Evolutionary conservation across 139 green algal genomes (phyloP), one percentile per base, ranked within the genome.

Genomic region (Coccomyxa sp.): DNA sequence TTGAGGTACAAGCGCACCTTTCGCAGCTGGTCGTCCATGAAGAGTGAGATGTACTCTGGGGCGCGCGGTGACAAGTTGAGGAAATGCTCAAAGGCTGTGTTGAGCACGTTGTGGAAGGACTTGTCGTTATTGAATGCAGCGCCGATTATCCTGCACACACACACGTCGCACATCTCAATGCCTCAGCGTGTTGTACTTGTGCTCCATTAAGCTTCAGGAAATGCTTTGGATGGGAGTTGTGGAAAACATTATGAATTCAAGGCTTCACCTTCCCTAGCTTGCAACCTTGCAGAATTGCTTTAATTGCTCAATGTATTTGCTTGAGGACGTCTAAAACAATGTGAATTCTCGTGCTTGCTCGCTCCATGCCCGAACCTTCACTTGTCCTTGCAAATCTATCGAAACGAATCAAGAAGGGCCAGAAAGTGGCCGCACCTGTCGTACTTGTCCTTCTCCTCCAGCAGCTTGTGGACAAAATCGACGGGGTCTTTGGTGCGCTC

Each of bases 21-120:
- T 38, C 93, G 90, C 83, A 98, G 92, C 85, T 95, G 95, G 86
- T 98, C 95, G 85, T 99, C 97, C 83, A 99, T 96, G 93, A 96
- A 99, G 14, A 98, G 90, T 10, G 92, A 97, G 79, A 99, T 94
- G 91, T 93, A 99, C 90, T 99, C 97, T 0, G 97, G 94, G 13
- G 92, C 93, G 60, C 96, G 90, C 51, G 86, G 80, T 87, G 95
- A 96, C 15, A 97, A 85, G 91, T 99, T 99, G 85, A 99, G 86
- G 85, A 99, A 98, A 79, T 88, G 76, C 91, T 99, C 96, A 89
- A 98, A 99, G 12, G 86, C 88, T 58, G 91, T 88, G 89, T 98
- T 98, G 76, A 98, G 83, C 18, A 93, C 88, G 80, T 97, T 94
- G 75, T 93, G 88, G 88, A 99, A 98, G 14, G 84, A 87, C 88